A percentile compares a stretch with the other conserved stretches of the same genome.
Evolutionary conservation across 2,329 filamentous ascomycete species (phyloP).

Genomic region (Nigrograna mackinnonii): DNA sequence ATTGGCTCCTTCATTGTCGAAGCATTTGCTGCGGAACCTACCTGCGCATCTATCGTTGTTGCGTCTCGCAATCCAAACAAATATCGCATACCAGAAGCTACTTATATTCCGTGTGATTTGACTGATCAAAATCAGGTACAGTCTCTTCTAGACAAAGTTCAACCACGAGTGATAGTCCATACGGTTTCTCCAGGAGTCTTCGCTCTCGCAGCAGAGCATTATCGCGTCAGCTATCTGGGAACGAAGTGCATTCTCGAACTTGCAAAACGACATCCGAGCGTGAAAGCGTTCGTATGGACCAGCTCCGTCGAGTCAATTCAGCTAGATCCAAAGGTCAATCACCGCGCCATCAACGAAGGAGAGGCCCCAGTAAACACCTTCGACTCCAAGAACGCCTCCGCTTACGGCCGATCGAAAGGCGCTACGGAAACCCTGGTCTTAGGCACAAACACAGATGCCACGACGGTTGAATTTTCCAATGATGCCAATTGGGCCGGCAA

Average conservation of each 20-base stretch:
- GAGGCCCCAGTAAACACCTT: background rate
- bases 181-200: constrained; percentile 5
- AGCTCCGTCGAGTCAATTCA: constrained; percentile 1
- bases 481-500: background rate
- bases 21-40: background rate
- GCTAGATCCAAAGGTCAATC: background rate
- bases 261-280: constrained; percentile 1
- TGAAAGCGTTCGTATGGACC: constrained; percentile 7
- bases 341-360: background rate
- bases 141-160: constrained; percentile 1
- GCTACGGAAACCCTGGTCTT: constrained; percentile 13
- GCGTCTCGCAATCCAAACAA: constrained; percentile 2
- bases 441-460: constrained; percentile 16
- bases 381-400: background rate
- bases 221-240: constrained; percentile 3
- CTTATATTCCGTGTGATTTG: constrained; percentile 4
- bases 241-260: constrained; percentile 6
- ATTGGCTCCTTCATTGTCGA: constrained; percentile 4
- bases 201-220: constrained; percentile 2
- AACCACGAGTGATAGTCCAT: constrained; percentile 6
- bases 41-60: background rate
- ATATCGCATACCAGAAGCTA: background rate
- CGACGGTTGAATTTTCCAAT: background rate
- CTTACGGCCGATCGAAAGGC: constrained; percentile 15
- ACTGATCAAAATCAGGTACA: background rate